These are phyloP conservation scores for Sindora glabra DNA, from an alignment of 306 rosid species.

Conservation along the genomic window DNA sequence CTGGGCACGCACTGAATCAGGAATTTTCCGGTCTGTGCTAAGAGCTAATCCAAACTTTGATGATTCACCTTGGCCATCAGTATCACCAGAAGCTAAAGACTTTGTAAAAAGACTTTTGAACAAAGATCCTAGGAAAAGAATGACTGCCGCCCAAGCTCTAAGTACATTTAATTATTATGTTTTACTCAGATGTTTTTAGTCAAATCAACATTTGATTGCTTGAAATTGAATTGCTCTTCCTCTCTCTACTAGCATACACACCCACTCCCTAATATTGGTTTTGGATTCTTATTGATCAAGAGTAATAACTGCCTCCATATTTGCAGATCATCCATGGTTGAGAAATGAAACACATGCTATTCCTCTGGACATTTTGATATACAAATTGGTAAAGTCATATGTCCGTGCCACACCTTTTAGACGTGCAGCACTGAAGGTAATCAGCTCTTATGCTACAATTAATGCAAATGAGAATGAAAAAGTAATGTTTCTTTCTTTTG, in stretches of 20 bases:
- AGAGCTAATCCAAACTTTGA: slow-evolving; percentile 91
- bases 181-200: slow-evolving; percentile 4
- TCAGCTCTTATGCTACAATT: background rate
- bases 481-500: slow-evolving; percentile 9
- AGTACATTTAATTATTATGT: slow-evolving; percentile 36
- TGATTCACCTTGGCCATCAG: slow-evolving; percentile 89
- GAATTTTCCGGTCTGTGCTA: slow-evolving; percentile 94
- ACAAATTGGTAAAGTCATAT: slow-evolving; percentile 73
- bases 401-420: slow-evolving; percentile 73
- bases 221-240: slow-evolving; percentile 1
- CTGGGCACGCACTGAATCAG: slow-evolving; percentile 97
- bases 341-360: slow-evolving; percentile 51
- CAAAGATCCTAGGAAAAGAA: slow-evolving; percentile 92
- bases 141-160: slow-evolving; percentile 95
- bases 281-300: slow-evolving; percentile 6
- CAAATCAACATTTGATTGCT: slow-evolving; percentile 2
- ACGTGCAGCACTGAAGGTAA: slow-evolving; percentile 84
- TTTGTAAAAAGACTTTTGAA: slow-evolving; percentile 86
- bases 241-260: no score
- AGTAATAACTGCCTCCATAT: slow-evolving; percentile 21
- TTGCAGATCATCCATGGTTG: slow-evolving; percentile 94
- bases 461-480: background rate
- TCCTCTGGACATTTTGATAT: slow-evolving; percentile 77
- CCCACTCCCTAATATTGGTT: background rate
- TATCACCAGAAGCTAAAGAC: slow-evolving; percentile 89